A percentile compares a stretch with the other conserved stretches of the same genome.
These are phyloP conservation scores for Claviceps sp. DNA, from an alignment of 2,329 filamentous ascomycete species.

Conservation along the genomic window DNA sequence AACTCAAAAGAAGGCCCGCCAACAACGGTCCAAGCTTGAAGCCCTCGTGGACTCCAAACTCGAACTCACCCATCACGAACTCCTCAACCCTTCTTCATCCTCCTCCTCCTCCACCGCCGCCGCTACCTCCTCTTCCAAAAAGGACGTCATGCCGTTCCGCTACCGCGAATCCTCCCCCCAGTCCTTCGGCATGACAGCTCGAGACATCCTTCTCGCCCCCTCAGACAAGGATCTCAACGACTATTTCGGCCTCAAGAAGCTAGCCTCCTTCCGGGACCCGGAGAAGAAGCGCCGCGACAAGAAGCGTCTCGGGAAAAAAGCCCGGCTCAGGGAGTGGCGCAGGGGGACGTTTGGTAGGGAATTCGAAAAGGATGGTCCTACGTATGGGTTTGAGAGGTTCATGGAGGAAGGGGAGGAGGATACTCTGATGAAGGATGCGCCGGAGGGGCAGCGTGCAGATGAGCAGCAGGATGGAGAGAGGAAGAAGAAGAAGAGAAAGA, in stretches of 20 bases:
- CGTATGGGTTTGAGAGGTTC: conserved; percentile 39
- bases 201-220: conserved; percentile 81
- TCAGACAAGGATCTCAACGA: conserved; percentile 77
- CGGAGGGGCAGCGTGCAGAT: neutral
- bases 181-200: conserved; percentile 75
- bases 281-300: conserved; percentile 84
- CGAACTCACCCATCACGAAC: conserved; percentile 54
- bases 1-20: conserved; percentile 58
- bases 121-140: conserved; percentile 24
- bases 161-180: conserved; percentile 91
- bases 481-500: conserved; percentile 39
- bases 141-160: conserved; percentile 45
- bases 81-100: conserved; percentile 21
- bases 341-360: conserved; percentile 48
- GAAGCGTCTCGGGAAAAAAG: conserved; percentile 87
- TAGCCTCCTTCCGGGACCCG: conserved; percentile 74
- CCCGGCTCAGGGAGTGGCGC: conserved; percentile 75
- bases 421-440: neutral
- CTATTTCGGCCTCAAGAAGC: conserved; percentile 87
- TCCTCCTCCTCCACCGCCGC: conserved; percentile 20
- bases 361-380: conserved; percentile 42
- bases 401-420: conserved; percentile 15
- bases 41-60: conserved; percentile 73
- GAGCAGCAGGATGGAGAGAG: conserved; percentile 14
- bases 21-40: conserved; percentile 74